phyloP scores from a whole-genome alignment of 2,329 filamentous ascomycete genomes.

The Sporothrix mexicana region DNA sequence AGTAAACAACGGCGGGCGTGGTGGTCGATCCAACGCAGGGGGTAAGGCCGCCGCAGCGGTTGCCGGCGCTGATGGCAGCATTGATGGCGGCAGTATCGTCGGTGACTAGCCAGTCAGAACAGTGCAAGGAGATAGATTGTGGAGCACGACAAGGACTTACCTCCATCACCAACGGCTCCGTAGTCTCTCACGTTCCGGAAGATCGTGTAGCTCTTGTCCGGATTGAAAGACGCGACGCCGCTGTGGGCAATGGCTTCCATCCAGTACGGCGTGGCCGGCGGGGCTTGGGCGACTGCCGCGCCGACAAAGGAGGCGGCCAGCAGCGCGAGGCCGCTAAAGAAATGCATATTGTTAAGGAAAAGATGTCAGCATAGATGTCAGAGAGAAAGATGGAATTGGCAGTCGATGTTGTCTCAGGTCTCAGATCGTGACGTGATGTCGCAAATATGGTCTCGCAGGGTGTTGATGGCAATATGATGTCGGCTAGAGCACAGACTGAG shows the following conservation, averaged over 20 bases:
- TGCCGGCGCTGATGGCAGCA: constrained; percentile 60
- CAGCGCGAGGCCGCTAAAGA: constrained; percentile 23
- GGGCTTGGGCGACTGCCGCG: constrained; percentile 37
- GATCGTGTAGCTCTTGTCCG: constrained; percentile 42
- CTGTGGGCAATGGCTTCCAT: constrained; percentile 55
- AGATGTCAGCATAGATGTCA: not conserved
- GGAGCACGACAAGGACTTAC: constrained; percentile 34
- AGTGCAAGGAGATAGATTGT: too few relatives aligned
- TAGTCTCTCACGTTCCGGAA: constrained; percentile 40
- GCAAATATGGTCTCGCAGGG: not conserved
- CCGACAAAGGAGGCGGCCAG: constrained; percentile 23
- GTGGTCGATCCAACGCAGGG: constrained; percentile 37
- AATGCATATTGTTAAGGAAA: constrained; percentile 25
- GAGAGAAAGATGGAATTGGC: not conserved
- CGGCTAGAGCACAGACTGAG: too few relatives aligned
- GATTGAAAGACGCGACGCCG: constrained; percentile 55
- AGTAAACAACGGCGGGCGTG: constrained; percentile 39
- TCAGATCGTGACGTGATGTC: not conserved
- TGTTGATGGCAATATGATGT: not conserved
- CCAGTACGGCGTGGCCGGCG: constrained; percentile 43
- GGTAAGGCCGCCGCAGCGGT: constrained; percentile 42
- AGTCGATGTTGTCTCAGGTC: not conserved
- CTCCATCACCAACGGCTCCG: constrained; percentile 75
- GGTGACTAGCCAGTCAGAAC: constrained; percentile 49
- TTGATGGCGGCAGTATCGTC: constrained; percentile 78